A percentile compares a stretch with the other conserved stretches of the same genome.
phyloP scores from a whole-genome alignment of 768 basidiomycete genomes.

The Lactarius evosmus region DNA sequence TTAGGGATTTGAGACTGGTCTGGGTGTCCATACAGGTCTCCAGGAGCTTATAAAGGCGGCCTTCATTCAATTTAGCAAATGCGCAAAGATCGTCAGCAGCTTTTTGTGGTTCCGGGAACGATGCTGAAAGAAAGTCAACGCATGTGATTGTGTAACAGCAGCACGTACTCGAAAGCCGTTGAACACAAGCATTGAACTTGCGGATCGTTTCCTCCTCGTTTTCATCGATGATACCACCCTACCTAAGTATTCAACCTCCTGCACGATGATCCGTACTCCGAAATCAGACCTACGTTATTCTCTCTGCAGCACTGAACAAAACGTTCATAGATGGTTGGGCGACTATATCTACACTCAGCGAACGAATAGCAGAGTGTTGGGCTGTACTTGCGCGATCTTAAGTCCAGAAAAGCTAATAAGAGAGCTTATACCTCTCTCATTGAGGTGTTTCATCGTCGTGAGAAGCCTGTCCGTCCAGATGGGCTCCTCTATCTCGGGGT shows the following conservation, averaged over 20 bases:
- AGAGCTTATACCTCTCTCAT: constrained; percentile 53
- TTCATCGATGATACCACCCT: constrained; percentile 91
- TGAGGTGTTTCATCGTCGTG: constrained; percentile 62
- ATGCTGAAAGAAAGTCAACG: constrained; percentile 35
- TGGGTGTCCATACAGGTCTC: constrained; percentile 81
- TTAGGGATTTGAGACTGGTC: constrained; percentile 73
- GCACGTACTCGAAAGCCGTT: constrained; percentile 59
- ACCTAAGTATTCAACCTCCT: constrained; percentile 14
- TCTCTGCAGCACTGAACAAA: constrained; percentile 72
- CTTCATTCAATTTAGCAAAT: constrained; percentile 88
- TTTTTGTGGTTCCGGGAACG: constrained; percentile 67
- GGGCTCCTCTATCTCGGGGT: constrained; percentile 64
- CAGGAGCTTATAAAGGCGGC: constrained; percentile 78
- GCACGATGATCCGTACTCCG: background rate
- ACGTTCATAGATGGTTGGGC: constrained; percentile 65
- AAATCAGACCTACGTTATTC: constrained; percentile 67
- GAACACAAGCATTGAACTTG: constrained; percentile 52
- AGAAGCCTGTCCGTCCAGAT: constrained; percentile 86
- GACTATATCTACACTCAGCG: constrained; percentile 38
- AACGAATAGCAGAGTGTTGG: constrained; percentile 1
- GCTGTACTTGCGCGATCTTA: constrained; percentile 51
- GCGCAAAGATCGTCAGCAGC: constrained; percentile 71
- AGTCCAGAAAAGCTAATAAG: constrained; percentile 63
- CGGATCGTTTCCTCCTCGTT: constrained; percentile 63
- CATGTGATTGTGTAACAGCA: background rate